Base-by-base conservation (phyloP, 2,329 filamentous ascomycete genomes). In the Polychaeton citri region DNA sequence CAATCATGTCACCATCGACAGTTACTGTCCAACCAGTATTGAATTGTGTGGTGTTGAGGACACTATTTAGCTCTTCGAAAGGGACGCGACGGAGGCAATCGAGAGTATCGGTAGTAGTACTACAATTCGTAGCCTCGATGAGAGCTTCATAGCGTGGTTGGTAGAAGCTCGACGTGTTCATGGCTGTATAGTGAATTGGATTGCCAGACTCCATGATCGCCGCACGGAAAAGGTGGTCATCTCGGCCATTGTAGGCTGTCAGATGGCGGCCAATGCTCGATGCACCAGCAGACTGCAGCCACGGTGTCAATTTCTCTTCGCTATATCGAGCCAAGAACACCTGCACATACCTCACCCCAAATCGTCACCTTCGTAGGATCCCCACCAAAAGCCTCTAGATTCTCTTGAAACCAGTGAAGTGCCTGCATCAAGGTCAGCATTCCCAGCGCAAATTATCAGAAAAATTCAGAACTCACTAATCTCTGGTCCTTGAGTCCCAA, bases 321-420 rank as follows among this genome's bases (percentile, higher is more conserved):
- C n/a, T 16, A 13, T 24, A 12, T 15, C 9, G 13, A 21, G 18
- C 7, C 13, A 15, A 33, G 17, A 9, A 9, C 9, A 19, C 37
- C 33, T 21, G 15, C 3, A 20, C 32, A 18, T 19, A 33, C 30
- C 40, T 66, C 59, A 15, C 63, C 63, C 39, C 50, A 65, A 36
- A 68, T 65, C 1, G 62, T 62, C 2, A 68, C 63, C 39, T 63
- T 59, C 6, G 45, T 38, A 0, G 81, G 77, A 52, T 88, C 81
- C 10, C 84, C 84, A 7, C 84, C 84, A 51, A 90, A 92, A 0
- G 73, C 66, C 1, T 63, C 88, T 84, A 45, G 42, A 21, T 45
- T 45, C 19, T 45, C 30, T n/a, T 34, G 33, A 8, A 45, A 69
- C 44, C 45, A 46, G 35, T 46, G 21, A 8, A 47, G 36, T 9